Conservation (phyloP, 805 yeast species). For the Wickerhamiella occidentalis region DNA sequence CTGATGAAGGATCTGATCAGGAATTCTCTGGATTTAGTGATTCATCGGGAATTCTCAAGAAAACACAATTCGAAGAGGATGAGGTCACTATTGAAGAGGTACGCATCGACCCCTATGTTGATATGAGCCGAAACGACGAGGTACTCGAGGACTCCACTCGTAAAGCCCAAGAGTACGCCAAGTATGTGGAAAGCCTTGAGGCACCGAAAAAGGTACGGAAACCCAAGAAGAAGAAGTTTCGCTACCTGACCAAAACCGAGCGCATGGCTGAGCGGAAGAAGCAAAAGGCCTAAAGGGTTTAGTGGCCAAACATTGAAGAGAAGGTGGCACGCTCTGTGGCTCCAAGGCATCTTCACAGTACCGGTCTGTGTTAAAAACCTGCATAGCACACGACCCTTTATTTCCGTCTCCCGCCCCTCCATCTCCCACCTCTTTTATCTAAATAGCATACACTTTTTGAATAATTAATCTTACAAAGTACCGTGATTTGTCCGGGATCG, state of each 20-base stretch:
- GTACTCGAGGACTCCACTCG: conserved; percentile 62
- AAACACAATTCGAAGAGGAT: conserved; percentile 24
- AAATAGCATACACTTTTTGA: not conserved
- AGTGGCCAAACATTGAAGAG: no score
- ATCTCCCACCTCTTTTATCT: no score
- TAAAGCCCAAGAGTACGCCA: conserved; percentile 76
- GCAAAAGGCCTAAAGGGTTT: not conserved
- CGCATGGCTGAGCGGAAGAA: conserved; percentile 34
- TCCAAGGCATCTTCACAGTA: no score
- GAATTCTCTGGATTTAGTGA: conserved; percentile 35
- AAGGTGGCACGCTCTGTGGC: no score
- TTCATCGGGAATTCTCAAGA: conserved; percentile 36
- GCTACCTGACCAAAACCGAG: conserved; percentile 74
- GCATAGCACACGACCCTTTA: no score
- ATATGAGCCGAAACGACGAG: conserved; percentile 52
- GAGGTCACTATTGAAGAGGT: conserved; percentile 47
- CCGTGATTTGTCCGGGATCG: no score
- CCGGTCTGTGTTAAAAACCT: no score
- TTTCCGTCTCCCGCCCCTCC: not conserved
- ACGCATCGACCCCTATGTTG: conserved; percentile 51
- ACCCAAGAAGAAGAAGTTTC: conserved; percentile 58
- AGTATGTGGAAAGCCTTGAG: conserved; percentile 40
- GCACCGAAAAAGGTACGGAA: conserved; percentile 17
- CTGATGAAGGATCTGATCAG: conserved; percentile 24
- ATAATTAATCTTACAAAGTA: no score